Conservation (phyloP, 768 basidiomycete genomes). For the Tylopilus vinaceipallidus region DNA sequence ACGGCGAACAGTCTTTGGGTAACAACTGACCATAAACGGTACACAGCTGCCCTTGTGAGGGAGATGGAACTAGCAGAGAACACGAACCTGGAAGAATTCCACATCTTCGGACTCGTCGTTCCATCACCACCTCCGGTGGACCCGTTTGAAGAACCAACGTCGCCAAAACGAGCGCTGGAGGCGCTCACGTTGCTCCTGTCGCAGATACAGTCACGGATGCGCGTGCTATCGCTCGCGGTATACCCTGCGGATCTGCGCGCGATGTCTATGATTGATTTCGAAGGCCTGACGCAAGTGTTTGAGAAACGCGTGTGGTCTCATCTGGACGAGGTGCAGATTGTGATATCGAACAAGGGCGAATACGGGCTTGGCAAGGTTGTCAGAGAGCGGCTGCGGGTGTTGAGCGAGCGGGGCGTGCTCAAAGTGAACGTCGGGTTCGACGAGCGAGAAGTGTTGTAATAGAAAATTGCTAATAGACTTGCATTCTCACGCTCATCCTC, state of each 20-base stretch:
- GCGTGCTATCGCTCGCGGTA: conserved; percentile 29
- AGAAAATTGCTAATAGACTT: conserved; percentile 1
- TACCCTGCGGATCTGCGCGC: conserved; percentile 33
- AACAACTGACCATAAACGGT: conserved; percentile 8
- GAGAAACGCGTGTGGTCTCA: conserved; percentile 20
- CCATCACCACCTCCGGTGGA: conserved; percentile 28
- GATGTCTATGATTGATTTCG: conserved; percentile 28
- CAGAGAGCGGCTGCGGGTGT: conserved; percentile 16
- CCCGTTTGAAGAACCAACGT: conserved; percentile 16
- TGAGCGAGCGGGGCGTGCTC: conserved; percentile 28
- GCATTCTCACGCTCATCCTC: conserved; percentile 18
- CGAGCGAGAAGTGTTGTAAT: conserved; percentile 29
- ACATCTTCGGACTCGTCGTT: conserved; percentile 33
- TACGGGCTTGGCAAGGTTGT: conserved; percentile 24
- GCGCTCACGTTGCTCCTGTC: conserved; percentile 28
- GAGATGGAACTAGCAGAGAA: conserved; percentile 29
- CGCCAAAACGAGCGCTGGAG: conserved; percentile 15
- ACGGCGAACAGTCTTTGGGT: too few species aligned
- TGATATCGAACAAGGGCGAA: conserved; percentile 33
- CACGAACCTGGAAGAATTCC: conserved; percentile 26
- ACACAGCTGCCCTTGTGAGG: conserved; percentile 24
- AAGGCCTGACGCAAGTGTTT: conserved; percentile 27
- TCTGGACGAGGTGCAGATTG: conserved; percentile 27
- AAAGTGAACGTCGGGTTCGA: conserved; percentile 32
- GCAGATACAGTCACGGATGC: conserved; percentile 29